Base-by-base conservation (phyloP, 768 basidiomycete species). In the Cystofilobasidium ferigula region DNA sequence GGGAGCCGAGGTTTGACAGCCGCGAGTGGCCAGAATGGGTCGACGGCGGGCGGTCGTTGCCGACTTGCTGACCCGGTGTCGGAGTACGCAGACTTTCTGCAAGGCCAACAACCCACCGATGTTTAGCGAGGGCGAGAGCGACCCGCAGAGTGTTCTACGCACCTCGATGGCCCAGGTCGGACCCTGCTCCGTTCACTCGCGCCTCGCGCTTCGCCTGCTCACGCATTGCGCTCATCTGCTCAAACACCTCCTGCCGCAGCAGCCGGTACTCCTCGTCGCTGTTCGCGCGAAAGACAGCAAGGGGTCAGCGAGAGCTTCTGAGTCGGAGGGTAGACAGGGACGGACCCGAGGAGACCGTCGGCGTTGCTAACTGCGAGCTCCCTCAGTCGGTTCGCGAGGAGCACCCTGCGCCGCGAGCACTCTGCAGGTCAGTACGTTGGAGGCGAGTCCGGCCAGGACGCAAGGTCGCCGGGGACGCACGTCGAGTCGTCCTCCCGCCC, bases 261-360 rank as follows among this genome's bases (percentile, higher is more conserved):
- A 57, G 34, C 10, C 63, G 40, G 56, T 63, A 63, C 32, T 63
- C 63, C 38, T 63, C 63, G 63, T 63, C 63, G 2, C 63, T 53
- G 51, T 2, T 10, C 6, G 13, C 13, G 28, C 48, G 48, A 26
- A 24, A 6, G 7, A 2, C 9, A 18, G 10, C 42, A 18, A 18
- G 3, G 8, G 20, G 48, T 5, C 10, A 51, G 26, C n/a, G 24
- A 7, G 48, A 51, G n/a, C 20, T 24, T 14, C 48, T 51, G 51
- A 30, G 30, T 6, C 28, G 7, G 28, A 7, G 8, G 51, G 10
- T 32, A 2, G 48, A 26, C 6, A 7, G n/a, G 10, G 40, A 28
- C 51, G 10, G 28, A 54, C 51, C 51, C 51, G 5, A 57, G 56
- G n/a, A 63, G 62, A 1, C 62, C 62, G n/a, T 63, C 62, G 3